Conservation (phyloP, 1,284 basidiomycete species). For the Rhodotorula sp. region DNA sequence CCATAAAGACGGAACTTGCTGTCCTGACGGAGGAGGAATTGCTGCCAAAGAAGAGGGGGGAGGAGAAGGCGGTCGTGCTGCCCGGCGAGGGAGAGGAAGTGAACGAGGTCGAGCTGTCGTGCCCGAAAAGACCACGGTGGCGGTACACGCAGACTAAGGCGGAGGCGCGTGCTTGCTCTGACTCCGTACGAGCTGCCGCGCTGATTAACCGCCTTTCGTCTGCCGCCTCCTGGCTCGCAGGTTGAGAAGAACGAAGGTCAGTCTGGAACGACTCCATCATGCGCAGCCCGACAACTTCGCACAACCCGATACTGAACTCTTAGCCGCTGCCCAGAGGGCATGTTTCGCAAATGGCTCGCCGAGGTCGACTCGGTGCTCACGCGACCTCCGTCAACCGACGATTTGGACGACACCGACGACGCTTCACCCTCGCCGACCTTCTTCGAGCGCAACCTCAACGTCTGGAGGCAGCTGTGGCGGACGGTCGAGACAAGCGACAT, state of each 20-base stretch:
- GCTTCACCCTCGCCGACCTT: constrained; percentile 60
- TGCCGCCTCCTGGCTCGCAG: constrained; percentile 6
- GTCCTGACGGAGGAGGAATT: constrained; percentile 25
- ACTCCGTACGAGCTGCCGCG: background rate
- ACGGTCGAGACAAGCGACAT: constrained; percentile 49
- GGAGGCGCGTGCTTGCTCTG: background rate
- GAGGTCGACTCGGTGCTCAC: constrained; percentile 27
- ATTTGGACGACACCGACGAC: background rate
- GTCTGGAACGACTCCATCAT: background rate
- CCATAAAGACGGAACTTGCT: constrained; percentile 11
- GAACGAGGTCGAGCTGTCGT: constrained; percentile 48
- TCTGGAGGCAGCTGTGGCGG: constrained; percentile 79
- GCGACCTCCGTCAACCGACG: background rate
- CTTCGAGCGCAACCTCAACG: constrained; percentile 84
- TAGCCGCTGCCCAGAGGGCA: constrained; percentile 29
- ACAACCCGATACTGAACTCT: background rate
- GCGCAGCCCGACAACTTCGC: no score
- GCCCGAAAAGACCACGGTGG: constrained; percentile 77
- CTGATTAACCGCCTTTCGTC: background rate
- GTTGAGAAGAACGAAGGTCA: constrained; percentile 42
- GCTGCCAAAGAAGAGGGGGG: background rate
- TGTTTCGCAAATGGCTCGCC: constrained; percentile 41
- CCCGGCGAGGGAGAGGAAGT: background rate
- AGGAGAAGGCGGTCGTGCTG: background rate
- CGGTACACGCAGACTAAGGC: constrained; percentile 26